Evolutionary conservation across 495 filamentous ascomycete species (phyloP), one percentile per base, ranked within the genome.

Genomic region (Penicillium ochrochloron): DNA sequence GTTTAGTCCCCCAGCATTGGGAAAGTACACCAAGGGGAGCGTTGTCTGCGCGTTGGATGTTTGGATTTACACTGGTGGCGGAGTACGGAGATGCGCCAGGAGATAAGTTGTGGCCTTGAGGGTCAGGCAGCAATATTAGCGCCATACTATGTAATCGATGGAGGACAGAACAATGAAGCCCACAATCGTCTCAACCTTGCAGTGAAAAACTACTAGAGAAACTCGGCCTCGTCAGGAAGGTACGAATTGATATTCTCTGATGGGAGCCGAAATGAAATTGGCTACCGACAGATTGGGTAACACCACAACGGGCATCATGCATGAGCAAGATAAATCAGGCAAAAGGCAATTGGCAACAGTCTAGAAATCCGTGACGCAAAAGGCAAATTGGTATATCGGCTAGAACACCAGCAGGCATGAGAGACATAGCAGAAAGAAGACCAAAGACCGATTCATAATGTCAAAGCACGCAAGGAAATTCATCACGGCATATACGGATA

Each of bases 351-450:
- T 50, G n/a, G 59, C 41, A 25, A 61, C 39, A 55, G 37, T 51
- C 57, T 62, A 65, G 58, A 54, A 29, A 64, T 61, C 64, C 64
- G 61, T 34, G 48, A 62, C 52, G 39, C 60, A 62, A 35, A 23
- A 62, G 44, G 57, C 65, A 71, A 74, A 74, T 72, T 73, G 72
- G 72, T 75, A 77, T 74, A 69, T 68, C 63, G 65, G 66, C 70
- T 65, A 67, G 57, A 72, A 76, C 68, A 64, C 69, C 71, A 66
- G 62, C 64, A 70, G 64, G 61, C 52, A 69, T 55, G 46, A 57
- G 35, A 64, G 25, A 61, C 19, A 51, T 35, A 64, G 50, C 57
- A 31, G 57, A 70, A 60, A 48, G 34, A 65, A 60, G 21, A 70
- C 48, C 61, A 65, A 66, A 63, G 57, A 62, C 46, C 29, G 33